These are phyloP conservation scores for Ascocoryne sarcoides DNA, from an alignment of 2,329 filamentous ascomycete genomes.

Conservation along the genomic window DNA sequence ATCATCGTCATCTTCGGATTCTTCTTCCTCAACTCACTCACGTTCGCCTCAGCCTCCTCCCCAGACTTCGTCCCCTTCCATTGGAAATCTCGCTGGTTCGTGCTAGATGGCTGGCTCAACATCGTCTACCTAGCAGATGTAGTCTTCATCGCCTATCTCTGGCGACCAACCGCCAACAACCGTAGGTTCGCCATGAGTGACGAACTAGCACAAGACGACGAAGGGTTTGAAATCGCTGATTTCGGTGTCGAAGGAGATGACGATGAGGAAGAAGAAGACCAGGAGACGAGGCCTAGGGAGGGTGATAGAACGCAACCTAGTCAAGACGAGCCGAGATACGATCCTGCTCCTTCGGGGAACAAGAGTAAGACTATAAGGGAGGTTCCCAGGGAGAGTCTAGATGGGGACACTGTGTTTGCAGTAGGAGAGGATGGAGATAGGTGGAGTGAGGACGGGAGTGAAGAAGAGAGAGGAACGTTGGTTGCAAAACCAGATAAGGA, in stretches of 20 bases:
- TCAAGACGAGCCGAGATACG: constrained; percentile 29
- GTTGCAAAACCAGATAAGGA: constrained; percentile 33
- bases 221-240: constrained; percentile 93
- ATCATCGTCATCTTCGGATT: constrained; percentile 96
- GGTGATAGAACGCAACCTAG: constrained; percentile 36
- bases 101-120: constrained; percentile 95
- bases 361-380: constrained; percentile 18
- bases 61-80: constrained; percentile 91
- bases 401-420: constrained; percentile 93
- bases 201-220: constrained; percentile 96
- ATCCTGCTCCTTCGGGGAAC: constrained; percentile 23
- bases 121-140: constrained; percentile 93
- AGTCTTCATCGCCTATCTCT: constrained; percentile 86
- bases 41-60: constrained; percentile 75
- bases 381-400: constrained; percentile 52
- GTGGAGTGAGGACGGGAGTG: constrained; percentile 60
- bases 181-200: constrained; percentile 97
- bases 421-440: constrained; percentile 78
- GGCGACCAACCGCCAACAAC: constrained; percentile 95
- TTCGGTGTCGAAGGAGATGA: constrained; percentile 63
- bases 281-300: constrained; percentile 32
- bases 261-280: constrained; percentile 53
- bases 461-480: constrained; percentile 44
- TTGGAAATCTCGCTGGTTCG: constrained; percentile 96
- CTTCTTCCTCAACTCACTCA: constrained; percentile 97